Conservation (phyloP, 148 eudicot genomes). For the Nyssa sinensis region DNA sequence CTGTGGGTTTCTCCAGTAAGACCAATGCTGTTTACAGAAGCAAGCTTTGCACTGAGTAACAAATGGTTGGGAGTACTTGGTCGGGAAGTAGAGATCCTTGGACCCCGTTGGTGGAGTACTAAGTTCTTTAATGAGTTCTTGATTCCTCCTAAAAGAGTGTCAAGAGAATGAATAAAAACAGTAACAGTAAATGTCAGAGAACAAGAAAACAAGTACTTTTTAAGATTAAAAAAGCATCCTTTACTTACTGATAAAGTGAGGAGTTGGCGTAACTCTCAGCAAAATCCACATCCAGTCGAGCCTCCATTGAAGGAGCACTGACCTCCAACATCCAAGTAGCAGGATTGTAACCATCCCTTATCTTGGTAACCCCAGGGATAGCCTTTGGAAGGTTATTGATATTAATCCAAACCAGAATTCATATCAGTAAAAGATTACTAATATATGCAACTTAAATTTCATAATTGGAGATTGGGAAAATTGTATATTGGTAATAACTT, state of each 20-base stretch:
- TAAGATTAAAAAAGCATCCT: not conserved
- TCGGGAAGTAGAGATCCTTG: constrained; percentile 49
- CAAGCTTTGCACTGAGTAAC: constrained; percentile 51
- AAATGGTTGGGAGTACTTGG: constrained; percentile 49
- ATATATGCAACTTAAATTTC: not conserved
- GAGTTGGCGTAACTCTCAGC: constrained; percentile 53
- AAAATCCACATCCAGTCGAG: constrained; percentile 50
- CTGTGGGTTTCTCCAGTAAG: constrained; percentile 77
- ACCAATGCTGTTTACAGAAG: constrained; percentile 66
- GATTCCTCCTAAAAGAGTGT: constrained; percentile 40
- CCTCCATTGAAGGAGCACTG: constrained; percentile 45
- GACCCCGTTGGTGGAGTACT: constrained; percentile 43
- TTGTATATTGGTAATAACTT: too few species aligned
- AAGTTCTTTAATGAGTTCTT: constrained; percentile 42
- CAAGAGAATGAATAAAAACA: not conserved
- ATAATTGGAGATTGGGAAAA: constrained; percentile 12
- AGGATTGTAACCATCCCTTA: constrained; percentile 63
- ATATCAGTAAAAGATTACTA: not conserved
- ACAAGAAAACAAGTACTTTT: not conserved
- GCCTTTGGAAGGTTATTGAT: constrained; percentile 34
- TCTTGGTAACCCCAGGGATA: constrained; percentile 49
- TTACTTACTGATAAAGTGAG: constrained; percentile 46
- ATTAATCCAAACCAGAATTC: not conserved
- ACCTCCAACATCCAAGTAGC: constrained; percentile 88
- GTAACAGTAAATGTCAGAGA: not conserved